phyloP scores from a whole-genome alignment of 371 early-diverging fungal genomes.

The Mucor sp. region DNA sequence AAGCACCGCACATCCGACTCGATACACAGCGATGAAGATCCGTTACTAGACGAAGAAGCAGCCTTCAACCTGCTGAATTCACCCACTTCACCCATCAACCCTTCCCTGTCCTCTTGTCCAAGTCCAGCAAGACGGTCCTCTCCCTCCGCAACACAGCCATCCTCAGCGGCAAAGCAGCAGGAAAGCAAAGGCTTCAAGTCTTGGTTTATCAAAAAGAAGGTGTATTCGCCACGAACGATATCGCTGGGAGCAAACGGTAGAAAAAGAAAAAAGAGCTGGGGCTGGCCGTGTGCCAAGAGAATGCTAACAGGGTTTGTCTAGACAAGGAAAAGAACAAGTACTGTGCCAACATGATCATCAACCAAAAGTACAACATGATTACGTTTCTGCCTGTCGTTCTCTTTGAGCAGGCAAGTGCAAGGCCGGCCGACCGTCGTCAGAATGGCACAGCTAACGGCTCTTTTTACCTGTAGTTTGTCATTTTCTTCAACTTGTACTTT shows the following conservation, averaged over 20 bases:
- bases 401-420: conserved; percentile 86
- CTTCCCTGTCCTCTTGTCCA: neutral
- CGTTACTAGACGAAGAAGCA: conserved; percentile 48
- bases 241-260: conserved; percentile 37
- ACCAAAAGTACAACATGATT: conserved; percentile 95
- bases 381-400: conserved; percentile 93
- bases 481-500: conserved; percentile 98
- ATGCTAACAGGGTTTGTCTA: conserved; percentile 8
- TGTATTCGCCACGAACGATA: conserved; percentile 34
- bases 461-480: conserved; percentile 95
- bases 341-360: conserved; percentile 88
- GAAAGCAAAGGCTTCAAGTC: conserved; percentile 11
- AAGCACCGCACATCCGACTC: conserved; percentile 45
- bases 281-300: neutral
- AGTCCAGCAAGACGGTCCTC: neutral
- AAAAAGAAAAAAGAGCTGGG: neutral
- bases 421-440: too few species aligned
- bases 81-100: conserved; percentile 1
- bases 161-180: neutral
- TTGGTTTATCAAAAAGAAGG: conserved; percentile 26
- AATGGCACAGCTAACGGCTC: too few species aligned
- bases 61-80: conserved; percentile 16
- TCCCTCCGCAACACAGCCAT: neutral
- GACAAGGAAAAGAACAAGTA: conserved; percentile 62
- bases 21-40: conserved; percentile 49